Percentiles rank a stretch among this genome's conserved stretches.
These are phyloP conservation scores for Pelargonium fulgidum DNA, from an alignment of 441 rosid genomes.

Conservation along the genomic window DNA sequence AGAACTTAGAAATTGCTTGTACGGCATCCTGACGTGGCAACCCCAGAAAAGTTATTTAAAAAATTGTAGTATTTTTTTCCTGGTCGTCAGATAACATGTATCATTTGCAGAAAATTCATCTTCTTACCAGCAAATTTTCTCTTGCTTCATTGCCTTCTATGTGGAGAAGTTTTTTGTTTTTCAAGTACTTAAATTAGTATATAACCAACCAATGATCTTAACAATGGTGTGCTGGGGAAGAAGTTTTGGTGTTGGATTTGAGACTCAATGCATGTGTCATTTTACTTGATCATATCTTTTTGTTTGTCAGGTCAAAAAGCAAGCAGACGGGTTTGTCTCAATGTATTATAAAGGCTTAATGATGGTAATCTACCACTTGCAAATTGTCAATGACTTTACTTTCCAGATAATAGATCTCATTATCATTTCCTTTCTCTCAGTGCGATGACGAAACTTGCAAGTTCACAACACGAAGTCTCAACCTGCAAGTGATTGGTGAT, in stretches of 20 bases:
- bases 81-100: too few relatives aligned
- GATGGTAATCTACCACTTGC: conserved; percentile 50
- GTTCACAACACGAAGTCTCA: conserved; percentile 59
- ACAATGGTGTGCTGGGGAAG: background rate
- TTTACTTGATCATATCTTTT: conserved; percentile 3
- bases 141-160: background rate
- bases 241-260: background rate
- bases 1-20: too few relatives aligned
- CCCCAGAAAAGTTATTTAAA: too few relatives aligned
- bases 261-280: background rate
- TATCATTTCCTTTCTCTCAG: conserved; percentile 31
- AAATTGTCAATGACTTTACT: background rate
- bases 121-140: too few relatives aligned
- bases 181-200: background rate
- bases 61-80: too few relatives aligned
- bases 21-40: too few relatives aligned
- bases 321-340: conserved; percentile 63
- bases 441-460: conserved; percentile 96
- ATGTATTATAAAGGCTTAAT: conserved; percentile 75
- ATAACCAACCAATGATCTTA: background rate
- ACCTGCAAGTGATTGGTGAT: conserved; percentile 62
- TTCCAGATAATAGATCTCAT: conserved; percentile 5
- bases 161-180: background rate
- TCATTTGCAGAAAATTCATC: too few relatives aligned
- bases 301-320: conserved; percentile 70